Evolutionary conservation across 257 asterid genomes (phyloP).

Genomic region (Cynanchum wilfordii): DNA sequence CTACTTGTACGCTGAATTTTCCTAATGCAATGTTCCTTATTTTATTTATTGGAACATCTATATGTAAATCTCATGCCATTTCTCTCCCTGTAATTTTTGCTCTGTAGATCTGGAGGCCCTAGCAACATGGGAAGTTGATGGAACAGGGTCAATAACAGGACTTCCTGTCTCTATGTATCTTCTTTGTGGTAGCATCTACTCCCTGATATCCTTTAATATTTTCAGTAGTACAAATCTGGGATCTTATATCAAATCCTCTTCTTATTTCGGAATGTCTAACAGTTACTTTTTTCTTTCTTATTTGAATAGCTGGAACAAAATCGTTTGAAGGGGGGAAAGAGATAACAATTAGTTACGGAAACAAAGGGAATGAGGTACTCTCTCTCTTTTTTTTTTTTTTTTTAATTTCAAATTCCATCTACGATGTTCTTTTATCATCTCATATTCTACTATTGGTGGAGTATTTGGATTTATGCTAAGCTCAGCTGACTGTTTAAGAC

Average conservation of each 20-base stretch:
- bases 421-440: neutral
- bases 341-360: constrained; percentile 85
- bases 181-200: constrained; percentile 53
- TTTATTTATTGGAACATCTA: neutral
- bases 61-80: neutral
- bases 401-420: neutral
- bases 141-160: constrained; percentile 61
- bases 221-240: neutral
- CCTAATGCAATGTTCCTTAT: neutral
- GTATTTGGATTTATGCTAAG: neutral
- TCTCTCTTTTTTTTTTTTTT: no score
- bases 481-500: neutral
- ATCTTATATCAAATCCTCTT: constrained; percentile 5
- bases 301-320: constrained; percentile 47
- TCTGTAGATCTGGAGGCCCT: constrained; percentile 55
- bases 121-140: constrained; percentile 94
- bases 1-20: neutral
- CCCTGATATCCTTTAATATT: neutral
- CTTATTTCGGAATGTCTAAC: constrained; percentile 13
- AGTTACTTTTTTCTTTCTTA: constrained; percentile 15
- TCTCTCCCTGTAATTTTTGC: constrained; percentile 18
- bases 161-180: constrained; percentile 84
- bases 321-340: constrained; percentile 47
- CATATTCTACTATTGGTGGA: neutral
- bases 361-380: constrained; percentile 97